Conservation (phyloP, 2,329 filamentous ascomycete genomes). For the Chrysoporthe deuterocubensis region DNA sequence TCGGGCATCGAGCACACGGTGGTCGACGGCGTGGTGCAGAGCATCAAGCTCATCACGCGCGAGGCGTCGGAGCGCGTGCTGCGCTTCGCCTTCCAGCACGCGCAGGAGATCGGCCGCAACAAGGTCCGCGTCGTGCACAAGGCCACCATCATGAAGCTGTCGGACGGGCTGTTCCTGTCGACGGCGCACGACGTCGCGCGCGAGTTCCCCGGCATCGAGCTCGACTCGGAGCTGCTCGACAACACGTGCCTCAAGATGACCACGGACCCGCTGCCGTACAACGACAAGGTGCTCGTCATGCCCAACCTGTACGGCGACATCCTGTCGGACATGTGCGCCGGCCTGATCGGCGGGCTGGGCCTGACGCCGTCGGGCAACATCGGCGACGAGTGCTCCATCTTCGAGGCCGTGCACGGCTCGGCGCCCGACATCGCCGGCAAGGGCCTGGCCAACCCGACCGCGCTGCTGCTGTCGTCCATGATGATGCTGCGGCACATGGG, state of each 20-base stretch:
- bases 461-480: conserved; percentile 91
- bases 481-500: conserved; percentile 99
- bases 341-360: conserved; percentile 95
- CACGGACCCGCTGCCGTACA: conserved; percentile 93
- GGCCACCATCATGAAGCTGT: conserved; percentile 99
- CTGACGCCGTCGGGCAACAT: conserved; percentile 98
- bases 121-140: conserved; percentile 99
- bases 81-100: conserved; percentile 98
- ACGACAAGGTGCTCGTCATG: conserved; percentile 98
- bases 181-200: conserved; percentile 85
- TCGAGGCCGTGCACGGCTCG: conserved; percentile 98
- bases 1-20: conserved; percentile 34
- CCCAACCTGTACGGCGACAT: conserved; percentile 99
- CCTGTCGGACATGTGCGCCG: conserved; percentile 98
- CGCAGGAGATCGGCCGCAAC: conserved; percentile 86
- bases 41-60: conserved; percentile 98
- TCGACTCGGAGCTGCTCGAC: conserved; percentile 97
- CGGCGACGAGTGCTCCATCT: conserved; percentile 98
- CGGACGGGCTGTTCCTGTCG: conserved; percentile 95
- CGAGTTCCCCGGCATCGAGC: conserved; percentile 95
- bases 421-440: conserved; percentile 96
- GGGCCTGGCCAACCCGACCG: conserved; percentile 95
- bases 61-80: conserved; percentile 95
- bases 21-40: conserved; percentile 87
- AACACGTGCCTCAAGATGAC: conserved; percentile 99